These are phyloP conservation scores for Rhododendron kiyosumense DNA, from an alignment of 148 eudicot species.

Conservation along the genomic window DNA sequence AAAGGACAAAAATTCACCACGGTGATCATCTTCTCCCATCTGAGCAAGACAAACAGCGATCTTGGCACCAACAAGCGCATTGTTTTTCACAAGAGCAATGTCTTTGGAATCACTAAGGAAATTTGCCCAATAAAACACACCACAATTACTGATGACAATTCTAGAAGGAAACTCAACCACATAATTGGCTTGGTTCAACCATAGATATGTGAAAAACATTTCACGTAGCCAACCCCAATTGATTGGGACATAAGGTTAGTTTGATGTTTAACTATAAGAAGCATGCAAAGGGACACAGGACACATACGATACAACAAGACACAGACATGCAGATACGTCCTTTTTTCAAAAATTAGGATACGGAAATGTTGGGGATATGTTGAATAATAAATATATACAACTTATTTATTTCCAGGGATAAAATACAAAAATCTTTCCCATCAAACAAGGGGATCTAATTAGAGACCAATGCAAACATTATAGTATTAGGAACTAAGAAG, in stretches of 20 bases:
- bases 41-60: constrained; percentile 63
- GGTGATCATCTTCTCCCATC: constrained; percentile 25
- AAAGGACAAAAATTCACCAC: constrained; percentile 23
- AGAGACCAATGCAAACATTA: neutral
- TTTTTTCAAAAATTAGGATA: neutral
- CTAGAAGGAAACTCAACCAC: neutral
- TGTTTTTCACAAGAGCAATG: constrained; percentile 86
- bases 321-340: neutral
- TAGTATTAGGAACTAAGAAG: neutral
- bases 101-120: constrained; percentile 50
- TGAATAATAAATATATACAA: neutral
- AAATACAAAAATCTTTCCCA: neutral
- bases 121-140: neutral
- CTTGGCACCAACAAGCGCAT: constrained; percentile 66
- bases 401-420: neutral
- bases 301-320: neutral
- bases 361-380: neutral
- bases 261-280: neutral
- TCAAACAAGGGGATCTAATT: neutral
- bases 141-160: constrained; percentile 2
- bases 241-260: neutral
- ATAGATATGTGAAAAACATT: neutral
- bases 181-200: neutral
- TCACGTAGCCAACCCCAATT: neutral
- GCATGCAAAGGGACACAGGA: neutral